phyloP scores from a whole-genome alignment of 73 alveolate genomes.

The Tetrahymena malaccensis region DNA sequence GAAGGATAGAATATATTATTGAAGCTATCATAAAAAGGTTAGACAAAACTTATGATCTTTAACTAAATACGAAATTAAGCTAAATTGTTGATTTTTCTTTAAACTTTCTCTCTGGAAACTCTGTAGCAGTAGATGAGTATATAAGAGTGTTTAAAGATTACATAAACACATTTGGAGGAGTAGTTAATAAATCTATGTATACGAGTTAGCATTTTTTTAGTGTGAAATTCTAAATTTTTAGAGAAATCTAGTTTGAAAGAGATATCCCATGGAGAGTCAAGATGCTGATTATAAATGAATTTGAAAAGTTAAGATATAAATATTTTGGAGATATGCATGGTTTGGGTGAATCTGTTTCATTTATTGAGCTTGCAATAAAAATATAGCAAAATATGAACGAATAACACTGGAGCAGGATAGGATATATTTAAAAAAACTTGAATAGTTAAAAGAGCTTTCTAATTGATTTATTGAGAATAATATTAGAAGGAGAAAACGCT shows the following conservation, averaged over 20 bases:
- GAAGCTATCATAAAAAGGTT: background rate
- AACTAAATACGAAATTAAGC: background rate
- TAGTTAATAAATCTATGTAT: background rate
- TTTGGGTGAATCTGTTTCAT: background rate
- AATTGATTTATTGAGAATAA: background rate
- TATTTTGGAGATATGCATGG: background rate
- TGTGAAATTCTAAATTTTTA: background rate
- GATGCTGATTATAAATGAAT: background rate
- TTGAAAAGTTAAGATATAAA: background rate
- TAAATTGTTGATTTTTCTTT: background rate
- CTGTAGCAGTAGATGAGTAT: background rate
- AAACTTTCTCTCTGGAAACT: background rate
- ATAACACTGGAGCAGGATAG: background rate
- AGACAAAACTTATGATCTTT: background rate
- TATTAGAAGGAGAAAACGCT: background rate
- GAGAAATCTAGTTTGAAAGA: background rate
- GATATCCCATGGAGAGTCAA: background rate
- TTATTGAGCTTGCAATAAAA: background rate
- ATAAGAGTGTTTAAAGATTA: background rate
- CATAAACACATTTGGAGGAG: background rate
- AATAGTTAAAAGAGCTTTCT: background rate
- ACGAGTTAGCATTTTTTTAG: background rate
- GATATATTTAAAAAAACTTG: background rate
- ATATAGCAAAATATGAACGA: background rate
- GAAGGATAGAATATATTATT: background rate